These are phyloP conservation scores for Betula pendula DNA, from an alignment of 306 rosid species.

Conservation along the genomic window DNA sequence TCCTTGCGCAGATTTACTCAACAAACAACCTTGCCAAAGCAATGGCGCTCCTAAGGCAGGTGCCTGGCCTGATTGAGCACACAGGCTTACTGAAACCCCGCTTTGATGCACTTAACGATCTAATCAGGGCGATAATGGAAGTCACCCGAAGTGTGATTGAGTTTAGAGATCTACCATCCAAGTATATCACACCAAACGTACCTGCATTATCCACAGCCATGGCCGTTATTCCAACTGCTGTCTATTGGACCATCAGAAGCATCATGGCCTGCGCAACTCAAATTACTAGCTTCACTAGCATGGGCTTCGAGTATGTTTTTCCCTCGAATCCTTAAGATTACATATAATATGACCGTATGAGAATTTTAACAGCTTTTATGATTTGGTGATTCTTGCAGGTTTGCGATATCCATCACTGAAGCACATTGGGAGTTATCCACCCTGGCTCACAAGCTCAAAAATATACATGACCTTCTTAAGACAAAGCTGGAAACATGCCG, in stretches of 20 bases:
- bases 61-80: constrained; percentile 46
- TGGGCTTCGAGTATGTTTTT: constrained; percentile 45
- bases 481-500: constrained; percentile 38
- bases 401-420: constrained; percentile 46
- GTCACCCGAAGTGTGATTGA: constrained; percentile 41
- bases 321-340: neutral
- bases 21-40: constrained; percentile 47
- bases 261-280: constrained; percentile 46
- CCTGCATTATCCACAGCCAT: constrained; percentile 20
- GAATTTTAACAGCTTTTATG: neutral
- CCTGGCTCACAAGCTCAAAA: constrained; percentile 53
- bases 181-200: constrained; percentile 25
- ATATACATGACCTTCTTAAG: constrained; percentile 49
- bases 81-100: constrained; percentile 31
- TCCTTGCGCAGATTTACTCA: constrained; percentile 44
- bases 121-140: constrained; percentile 37
- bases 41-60: constrained; percentile 46
- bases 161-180: constrained; percentile 36
- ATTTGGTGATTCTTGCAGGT: constrained; percentile 35
- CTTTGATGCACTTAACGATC: constrained; percentile 49
- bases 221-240: constrained; percentile 39
- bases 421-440: constrained; percentile 63
- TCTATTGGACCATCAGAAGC: constrained; percentile 43
- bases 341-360: no score
- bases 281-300: constrained; percentile 43